Evolutionary conservation across 768 basidiomycete genomes (phyloP), one percentile per base, ranked within the genome.

Genomic region (Collybia nuda): DNA sequence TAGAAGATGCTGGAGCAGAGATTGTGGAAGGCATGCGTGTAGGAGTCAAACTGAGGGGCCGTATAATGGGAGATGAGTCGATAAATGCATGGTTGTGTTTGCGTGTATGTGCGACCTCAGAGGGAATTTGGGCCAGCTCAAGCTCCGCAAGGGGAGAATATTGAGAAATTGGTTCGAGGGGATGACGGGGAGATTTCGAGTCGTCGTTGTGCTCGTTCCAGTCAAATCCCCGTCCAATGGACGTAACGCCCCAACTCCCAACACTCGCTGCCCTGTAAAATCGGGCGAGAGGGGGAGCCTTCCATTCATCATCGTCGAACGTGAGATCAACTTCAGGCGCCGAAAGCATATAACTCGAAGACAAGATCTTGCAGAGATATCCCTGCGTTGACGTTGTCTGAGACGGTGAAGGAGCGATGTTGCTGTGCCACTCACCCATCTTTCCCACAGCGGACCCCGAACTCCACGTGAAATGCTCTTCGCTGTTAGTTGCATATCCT

Each of bases 161-260:
- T 9, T 51, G 47, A 28, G 23, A 8, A 29, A 53, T 19, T 12
- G 56, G 17, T 47, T 64, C 63, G 48, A 58, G 44, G 40, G 51
- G 61, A 53, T 55, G 49, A 42, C 41, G 60, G 47, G 55, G 46
- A 7, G 57, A 51, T 48, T 47, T 55, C 39, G 48, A 21, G 21
- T 64, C 63, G 29, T 74, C 73, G 38, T 69, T 65, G 44, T 67
- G 69, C 51, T 75, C 68, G 48, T 75, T 76, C 87, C 90, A 91
- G 66, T 88, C 75, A 62, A 90, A 91, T 15, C 90, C 90, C 41
- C 87, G 81, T 9, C 90, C 90, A 41, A 92, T 85, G 32, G 82
- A 89, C 17, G 90, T 92, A 53, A 93, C 89, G 6, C 86, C 86
- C 88, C 88, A 93, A 67, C 88, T 90, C 26, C 84, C 81, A 47